Evolutionary conservation across 2,329 filamentous ascomycete genomes (phyloP).

Genomic region (Fusarium nematophilum): DNA sequence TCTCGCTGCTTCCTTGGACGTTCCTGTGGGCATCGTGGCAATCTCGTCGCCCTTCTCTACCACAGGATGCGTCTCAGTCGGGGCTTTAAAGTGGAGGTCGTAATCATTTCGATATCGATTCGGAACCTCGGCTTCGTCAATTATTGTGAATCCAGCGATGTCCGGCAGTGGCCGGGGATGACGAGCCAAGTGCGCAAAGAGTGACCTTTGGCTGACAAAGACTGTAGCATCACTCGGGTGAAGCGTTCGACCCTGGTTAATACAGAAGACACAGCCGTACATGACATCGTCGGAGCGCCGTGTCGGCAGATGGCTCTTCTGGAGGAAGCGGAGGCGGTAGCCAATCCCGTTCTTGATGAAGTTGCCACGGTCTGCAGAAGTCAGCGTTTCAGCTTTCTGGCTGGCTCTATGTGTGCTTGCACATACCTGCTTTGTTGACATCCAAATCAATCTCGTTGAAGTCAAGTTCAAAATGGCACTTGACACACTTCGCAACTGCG

Average conservation of each 20-base stretch:
- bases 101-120: conserved; percentile 59
- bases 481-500: conserved; percentile 62
- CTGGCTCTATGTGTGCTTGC: background rate
- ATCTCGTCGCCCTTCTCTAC: conserved; percentile 55
- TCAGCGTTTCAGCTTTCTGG: conserved; percentile 16
- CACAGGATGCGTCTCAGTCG: conserved; percentile 55
- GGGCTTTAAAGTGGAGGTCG: conserved; percentile 61
- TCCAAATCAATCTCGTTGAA: conserved; percentile 65
- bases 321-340: conserved; percentile 66
- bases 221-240: conserved; percentile 68
- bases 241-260: conserved; percentile 59
- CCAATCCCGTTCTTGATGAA: conserved; percentile 58
- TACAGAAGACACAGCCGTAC: conserved; percentile 67
- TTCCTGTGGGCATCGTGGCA: conserved; percentile 55
- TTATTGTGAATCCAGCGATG: conserved; percentile 60
- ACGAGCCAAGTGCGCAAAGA: conserved; percentile 64
- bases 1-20: conserved; percentile 60
- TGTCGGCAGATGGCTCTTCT: conserved; percentile 65
- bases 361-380: conserved; percentile 56
- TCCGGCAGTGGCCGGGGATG: conserved; percentile 65
- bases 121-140: conserved; percentile 58
- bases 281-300: conserved; percentile 63
- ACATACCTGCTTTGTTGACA: conserved; percentile 59
- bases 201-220: conserved; percentile 63
- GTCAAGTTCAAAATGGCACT: conserved; percentile 66